Base-by-base conservation (phyloP, 164 flowering plant species). In the Piper longum region DNA sequence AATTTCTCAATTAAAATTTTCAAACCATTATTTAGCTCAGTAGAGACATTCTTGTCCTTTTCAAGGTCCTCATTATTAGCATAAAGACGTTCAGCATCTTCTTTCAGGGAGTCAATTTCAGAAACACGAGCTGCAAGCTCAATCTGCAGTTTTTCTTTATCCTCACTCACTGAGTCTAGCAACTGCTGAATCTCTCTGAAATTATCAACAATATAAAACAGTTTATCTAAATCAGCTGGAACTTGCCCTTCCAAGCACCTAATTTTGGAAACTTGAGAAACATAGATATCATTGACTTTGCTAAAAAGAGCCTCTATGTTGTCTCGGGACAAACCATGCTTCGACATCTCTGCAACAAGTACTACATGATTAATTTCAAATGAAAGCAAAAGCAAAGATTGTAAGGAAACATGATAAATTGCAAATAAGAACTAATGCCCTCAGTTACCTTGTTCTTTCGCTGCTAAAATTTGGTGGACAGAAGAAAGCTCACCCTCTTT, bases 41-140 rank as follows among this genome's bases (percentile, higher is more conserved):
- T 66, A 17, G 83, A 61, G 56, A 81, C 89, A 39, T 43, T 73
- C 54, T 69, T 78, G 64, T 70, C 62, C 70, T 70, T 75, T 62
- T 73, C 90, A 9, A 61, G 65, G 36, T 75, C 81, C 64, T 67
- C 66, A 67, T 71, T 66, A 63, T 69, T 63, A 51, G 55, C 65
- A 40, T n/a, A n/a, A 41, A 70, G 68, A 59, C 56, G 58, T 70
- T 72, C 80, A 64, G 73, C 74, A 72, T 82, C 82, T 66, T 70
- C 77, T 70, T 78, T 84, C 76, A 90, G 75, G 70, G 69, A 68
- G 18, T 76, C 80, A 64, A 76, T 80, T 73, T 88, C 86, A 77
- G 52, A 62, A 70, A 56, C 62, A 59, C 80, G 82, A 18, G 65
- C 67, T 26, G 67, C 72, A 70, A 88, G 69, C 39, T 64, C 66